Evolutionary conservation across 2,329 filamentous ascomycete genomes (phyloP).

Genomic region (Monosporascus sp.): DNA sequence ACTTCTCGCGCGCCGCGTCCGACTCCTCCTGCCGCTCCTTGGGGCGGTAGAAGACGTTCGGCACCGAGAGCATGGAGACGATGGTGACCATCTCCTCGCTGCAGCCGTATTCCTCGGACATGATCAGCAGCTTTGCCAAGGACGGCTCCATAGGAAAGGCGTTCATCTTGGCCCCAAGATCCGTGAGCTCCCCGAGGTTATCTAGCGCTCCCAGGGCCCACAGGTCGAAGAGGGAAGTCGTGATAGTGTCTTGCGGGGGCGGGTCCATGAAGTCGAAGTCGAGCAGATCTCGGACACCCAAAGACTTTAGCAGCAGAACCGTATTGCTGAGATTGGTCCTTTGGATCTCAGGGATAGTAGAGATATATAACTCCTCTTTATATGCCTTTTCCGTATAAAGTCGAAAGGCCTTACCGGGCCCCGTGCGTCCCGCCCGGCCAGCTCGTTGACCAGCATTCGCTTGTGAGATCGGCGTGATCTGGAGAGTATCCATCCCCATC

Average conservation of each 20-base stretch:
- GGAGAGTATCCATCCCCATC: slow-evolving; percentile 98
- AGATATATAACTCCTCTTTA: slow-evolving; percentile 92
- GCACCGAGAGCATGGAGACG: slow-evolving; percentile 95
- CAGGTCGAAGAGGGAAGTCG: slow-evolving; percentile 92
- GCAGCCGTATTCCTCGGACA: slow-evolving; percentile 81
- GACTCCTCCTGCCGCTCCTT: slow-evolving; percentile 97
- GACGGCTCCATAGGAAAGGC: slow-evolving; percentile 98
- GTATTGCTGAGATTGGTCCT: slow-evolving; percentile 94
- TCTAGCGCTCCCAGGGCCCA: slow-evolving; percentile 94
- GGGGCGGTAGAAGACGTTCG: slow-evolving; percentile 92
- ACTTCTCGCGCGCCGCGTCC: slow-evolving; percentile 91
- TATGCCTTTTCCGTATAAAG: slow-evolving; percentile 93
- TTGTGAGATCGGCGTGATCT: slow-evolving; percentile 96
- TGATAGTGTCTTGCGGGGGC: slow-evolving; percentile 94
- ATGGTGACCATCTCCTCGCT: slow-evolving; percentile 98
- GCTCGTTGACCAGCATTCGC: slow-evolving; percentile 92
- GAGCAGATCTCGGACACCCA: slow-evolving; percentile 87
- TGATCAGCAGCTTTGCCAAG: slow-evolving; percentile 90
- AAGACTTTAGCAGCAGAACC: slow-evolving; percentile 85
- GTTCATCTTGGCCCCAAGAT: slow-evolving; percentile 87
- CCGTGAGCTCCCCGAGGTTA: slow-evolving; percentile 87
- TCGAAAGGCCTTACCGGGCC: slow-evolving; percentile 90
- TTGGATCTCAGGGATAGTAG: slow-evolving; percentile 97
- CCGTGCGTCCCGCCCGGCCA: slow-evolving; percentile 88
- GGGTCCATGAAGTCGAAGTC: slow-evolving; percentile 99